phyloP scores from a whole-genome alignment of 2,329 filamentous ascomycete genomes.

The Ceratocystis harringtonii region DNA sequence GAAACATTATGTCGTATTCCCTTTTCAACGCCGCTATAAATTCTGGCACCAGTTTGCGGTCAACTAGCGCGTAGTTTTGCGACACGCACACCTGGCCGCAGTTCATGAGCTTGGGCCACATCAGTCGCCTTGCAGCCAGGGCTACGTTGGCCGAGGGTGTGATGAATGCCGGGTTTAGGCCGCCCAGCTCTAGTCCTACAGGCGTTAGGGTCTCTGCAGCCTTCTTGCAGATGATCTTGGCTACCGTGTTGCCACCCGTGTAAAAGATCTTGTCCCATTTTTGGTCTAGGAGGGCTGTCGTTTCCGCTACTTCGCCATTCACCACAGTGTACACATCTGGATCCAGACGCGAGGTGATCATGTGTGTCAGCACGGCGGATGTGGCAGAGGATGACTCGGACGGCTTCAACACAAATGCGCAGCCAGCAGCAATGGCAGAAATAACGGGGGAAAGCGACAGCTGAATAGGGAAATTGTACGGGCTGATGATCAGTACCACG shows the following conservation, averaged over 20 bases:
- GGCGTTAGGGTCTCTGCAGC: slow-evolving; percentile 82
- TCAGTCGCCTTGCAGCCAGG: slow-evolving; percentile 65
- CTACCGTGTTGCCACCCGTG: slow-evolving; percentile 66
- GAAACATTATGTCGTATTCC: slow-evolving; percentile 64
- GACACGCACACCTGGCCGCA: slow-evolving; percentile 85
- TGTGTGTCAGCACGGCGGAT: slow-evolving; percentile 64
- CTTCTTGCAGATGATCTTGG: slow-evolving; percentile 77
- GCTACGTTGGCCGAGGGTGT: slow-evolving; percentile 67
- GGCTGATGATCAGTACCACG: slow-evolving; percentile 67
- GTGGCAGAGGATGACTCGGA: slow-evolving; percentile 66
- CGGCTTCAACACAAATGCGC: slow-evolving; percentile 80
- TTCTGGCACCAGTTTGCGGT: slow-evolving; percentile 53
- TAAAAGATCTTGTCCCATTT: slow-evolving; percentile 99
- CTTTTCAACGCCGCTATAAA: slow-evolving; percentile 63
- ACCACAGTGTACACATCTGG: slow-evolving; percentile 59
- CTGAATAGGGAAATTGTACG: slow-evolving; percentile 89
- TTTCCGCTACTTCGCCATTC: slow-evolving; percentile 70
- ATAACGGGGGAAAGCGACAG: slow-evolving; percentile 64
- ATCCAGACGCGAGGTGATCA: slow-evolving; percentile 64
- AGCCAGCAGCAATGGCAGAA: slow-evolving; percentile 84
- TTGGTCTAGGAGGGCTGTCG: slow-evolving; percentile 64
- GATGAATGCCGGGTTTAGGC: slow-evolving; percentile 80
- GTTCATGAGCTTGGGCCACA: slow-evolving; percentile 81
- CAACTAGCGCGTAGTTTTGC: slow-evolving; percentile 82
- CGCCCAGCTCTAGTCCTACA: slow-evolving; percentile 77